These are phyloP conservation scores for Dendrocalamus sinicus DNA, from an alignment of 176 grass and related monocot species.

Conservation along the genomic window DNA sequence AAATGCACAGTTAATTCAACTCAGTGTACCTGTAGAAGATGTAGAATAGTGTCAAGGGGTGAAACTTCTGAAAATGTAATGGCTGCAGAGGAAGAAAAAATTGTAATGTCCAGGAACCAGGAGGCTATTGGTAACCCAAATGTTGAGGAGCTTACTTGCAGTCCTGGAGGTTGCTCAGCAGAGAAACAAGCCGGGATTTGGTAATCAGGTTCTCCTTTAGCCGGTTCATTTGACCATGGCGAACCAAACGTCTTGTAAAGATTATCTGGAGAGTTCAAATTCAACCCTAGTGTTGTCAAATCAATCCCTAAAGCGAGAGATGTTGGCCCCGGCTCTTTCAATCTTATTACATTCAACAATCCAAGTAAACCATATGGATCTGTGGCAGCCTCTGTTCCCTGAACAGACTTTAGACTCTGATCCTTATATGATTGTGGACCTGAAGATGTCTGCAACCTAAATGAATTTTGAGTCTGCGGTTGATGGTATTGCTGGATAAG, in stretches of 20 bases:
- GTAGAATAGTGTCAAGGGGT: conserved; percentile 78
- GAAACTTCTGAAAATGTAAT: conserved; percentile 77
- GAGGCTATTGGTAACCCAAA: conserved; percentile 17
- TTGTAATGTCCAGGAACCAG: conserved; percentile 38
- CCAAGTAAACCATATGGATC: conserved; percentile 81
- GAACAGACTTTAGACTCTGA: conserved; percentile 72
- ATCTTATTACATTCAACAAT: conserved; percentile 73
- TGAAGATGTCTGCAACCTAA: conserved; percentile 66
- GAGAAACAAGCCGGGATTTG: conserved; percentile 78
- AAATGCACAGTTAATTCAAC: conserved; percentile 33
- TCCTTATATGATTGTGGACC: conserved; percentile 67
- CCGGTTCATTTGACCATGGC: conserved; percentile 81
- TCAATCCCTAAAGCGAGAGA: conserved; percentile 94
- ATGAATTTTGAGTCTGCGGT: conserved; percentile 72
- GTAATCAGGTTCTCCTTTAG: conserved; percentile 81
- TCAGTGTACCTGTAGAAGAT: conserved; percentile 89
- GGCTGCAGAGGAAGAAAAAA: conserved; percentile 57
- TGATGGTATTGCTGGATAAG: conserved; percentile 88
- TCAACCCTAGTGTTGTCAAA: conserved; percentile 81
- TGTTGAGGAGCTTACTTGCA: conserved; percentile 62
- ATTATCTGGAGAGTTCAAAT: conserved; percentile 85
- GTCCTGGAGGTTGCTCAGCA: conserved; percentile 68
- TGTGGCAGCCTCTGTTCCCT: conserved; percentile 52
- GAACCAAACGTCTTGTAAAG: conserved; percentile 95
- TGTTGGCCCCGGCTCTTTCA: conserved; percentile 73